Conservation (phyloP, 306 rosid species). For the Ormosia semicastrata region DNA sequence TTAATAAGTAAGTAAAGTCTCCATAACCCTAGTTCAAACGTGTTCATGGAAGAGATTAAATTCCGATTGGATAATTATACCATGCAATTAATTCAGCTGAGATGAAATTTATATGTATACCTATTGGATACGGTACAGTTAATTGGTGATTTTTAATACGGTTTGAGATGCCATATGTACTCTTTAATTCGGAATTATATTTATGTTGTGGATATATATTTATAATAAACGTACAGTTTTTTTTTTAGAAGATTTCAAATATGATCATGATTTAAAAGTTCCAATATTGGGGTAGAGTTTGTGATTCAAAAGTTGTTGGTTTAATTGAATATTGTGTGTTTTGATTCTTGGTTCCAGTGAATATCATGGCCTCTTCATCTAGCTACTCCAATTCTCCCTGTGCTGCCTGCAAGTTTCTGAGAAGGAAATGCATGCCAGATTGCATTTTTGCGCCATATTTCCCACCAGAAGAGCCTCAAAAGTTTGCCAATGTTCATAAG, state of each 20-base stretch:
- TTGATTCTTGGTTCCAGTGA: not conserved
- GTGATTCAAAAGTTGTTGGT: not conserved
- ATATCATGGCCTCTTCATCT: constrained; percentile 64
- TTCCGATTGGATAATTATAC: not conserved
- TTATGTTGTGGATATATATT: not conserved
- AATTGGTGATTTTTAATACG: not conserved
- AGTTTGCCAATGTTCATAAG: constrained; percentile 85
- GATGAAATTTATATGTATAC: not conserved
- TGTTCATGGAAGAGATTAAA: not conserved
- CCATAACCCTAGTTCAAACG: constrained; percentile 37
- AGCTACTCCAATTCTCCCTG: constrained; percentile 77
- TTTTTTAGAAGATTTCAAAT: not conserved
- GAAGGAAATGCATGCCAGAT: constrained; percentile 80
- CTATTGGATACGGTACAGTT: not conserved
- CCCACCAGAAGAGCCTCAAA: constrained; percentile 87
- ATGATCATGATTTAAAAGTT: not conserved
- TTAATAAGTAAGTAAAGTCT: not conserved
- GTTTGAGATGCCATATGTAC: not conserved
- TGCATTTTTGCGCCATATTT: constrained; percentile 85
- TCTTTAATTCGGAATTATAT: not conserved
- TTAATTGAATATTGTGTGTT: not conserved
- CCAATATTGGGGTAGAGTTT: not conserved
- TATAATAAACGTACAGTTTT: not conserved
- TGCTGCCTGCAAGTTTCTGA: constrained; percentile 88
- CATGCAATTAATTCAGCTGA: not conserved